Base-by-base conservation (phyloP, 2,329 filamentous ascomycete species). In the Clonostachys chloroleuca region DNA sequence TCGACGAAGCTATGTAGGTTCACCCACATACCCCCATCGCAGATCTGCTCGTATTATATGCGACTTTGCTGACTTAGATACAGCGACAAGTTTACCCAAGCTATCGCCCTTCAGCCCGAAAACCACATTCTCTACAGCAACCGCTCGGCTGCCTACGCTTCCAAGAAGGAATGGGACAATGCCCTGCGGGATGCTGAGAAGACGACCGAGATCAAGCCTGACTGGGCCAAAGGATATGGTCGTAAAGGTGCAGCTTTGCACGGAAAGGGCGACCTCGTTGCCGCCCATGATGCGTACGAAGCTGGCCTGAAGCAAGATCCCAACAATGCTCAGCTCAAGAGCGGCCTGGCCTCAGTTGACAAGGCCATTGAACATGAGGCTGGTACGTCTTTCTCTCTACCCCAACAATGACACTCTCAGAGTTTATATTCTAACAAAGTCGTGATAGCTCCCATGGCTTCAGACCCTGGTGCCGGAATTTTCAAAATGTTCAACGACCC, bases 41-140 rank as follows among this genome's bases (percentile, higher is more conserved):
- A n/a, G 36, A 39, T 35, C 24, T 17, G 17, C 34, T 34, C 39
- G 5, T 10, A 42, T 6, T 10, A 2, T 14, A 18, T 20, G 37
- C 40, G 45, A 16, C 10, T 48, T 18, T 42, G 40, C 54, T 61
- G 35, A 61, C 51, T 43, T 43, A 36, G 49, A 55, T 39, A 43
- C 58, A 96, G 92, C 67, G 86, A 92, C 57, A 94, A 96, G 65
- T 99, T 99, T 72, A 87, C 91, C 49, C 81, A 96, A 70, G 94
- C 94, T 45, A 96, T 99, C 63, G 87, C 83, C 48, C 72, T 95
- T 61, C 89, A 96, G 53, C 86, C 92, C 44, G 73, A 77, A 52
- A 99, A 99, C 70, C 94, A 99, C 70, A 92, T 99, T 56, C 87
- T 99, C 49, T 99, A 92, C 80, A 97, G 92, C 63, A 99, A 99